phyloP scores from a whole-genome alignment of 139 green algal genomes.

The Chlorella sorokiniana region DNA sequence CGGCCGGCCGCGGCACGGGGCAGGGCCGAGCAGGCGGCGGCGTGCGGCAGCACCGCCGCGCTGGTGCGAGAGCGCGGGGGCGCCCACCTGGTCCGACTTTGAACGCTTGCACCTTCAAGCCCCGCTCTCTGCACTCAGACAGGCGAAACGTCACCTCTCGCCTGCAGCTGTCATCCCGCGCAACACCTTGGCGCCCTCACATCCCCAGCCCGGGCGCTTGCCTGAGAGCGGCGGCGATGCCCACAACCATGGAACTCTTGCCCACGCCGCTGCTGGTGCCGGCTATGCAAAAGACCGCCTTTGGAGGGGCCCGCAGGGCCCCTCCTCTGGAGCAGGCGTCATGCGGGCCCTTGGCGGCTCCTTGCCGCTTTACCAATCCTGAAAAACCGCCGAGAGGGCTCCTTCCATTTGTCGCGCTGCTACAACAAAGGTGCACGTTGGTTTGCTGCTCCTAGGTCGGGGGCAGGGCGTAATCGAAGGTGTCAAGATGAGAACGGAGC shows the following conservation, averaged over 20 bases:
- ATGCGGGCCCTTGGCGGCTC: background rate
- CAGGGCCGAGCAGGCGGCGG: background rate
- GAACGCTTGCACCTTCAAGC: constrained; percentile 73
- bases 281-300: constrained; percentile 64
- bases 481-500: no score
- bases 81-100: constrained; percentile 76
- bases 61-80: background rate
- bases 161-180: background rate
- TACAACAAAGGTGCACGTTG: no score
- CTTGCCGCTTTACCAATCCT: background rate
- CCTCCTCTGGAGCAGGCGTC: background rate
- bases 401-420: no score
- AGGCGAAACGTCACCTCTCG: background rate
- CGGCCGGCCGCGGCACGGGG: no score
- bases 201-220: constrained; percentile 13
- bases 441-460: no score
- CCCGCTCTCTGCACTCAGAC: constrained; percentile 41
- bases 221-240: constrained; percentile 72
- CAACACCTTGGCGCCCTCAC: background rate
- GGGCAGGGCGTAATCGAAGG: no score
- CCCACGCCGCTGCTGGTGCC: constrained; percentile 80
- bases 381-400: no score
- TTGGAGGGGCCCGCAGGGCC: background rate
- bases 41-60: background rate
- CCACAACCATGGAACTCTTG: constrained; percentile 75